Percentiles rank a stretch among this genome's conserved stretches.
These are phyloP conservation scores for Tolypocladium album DNA, from an alignment of 2,329 filamentous ascomycete species.

Conservation along the genomic window DNA sequence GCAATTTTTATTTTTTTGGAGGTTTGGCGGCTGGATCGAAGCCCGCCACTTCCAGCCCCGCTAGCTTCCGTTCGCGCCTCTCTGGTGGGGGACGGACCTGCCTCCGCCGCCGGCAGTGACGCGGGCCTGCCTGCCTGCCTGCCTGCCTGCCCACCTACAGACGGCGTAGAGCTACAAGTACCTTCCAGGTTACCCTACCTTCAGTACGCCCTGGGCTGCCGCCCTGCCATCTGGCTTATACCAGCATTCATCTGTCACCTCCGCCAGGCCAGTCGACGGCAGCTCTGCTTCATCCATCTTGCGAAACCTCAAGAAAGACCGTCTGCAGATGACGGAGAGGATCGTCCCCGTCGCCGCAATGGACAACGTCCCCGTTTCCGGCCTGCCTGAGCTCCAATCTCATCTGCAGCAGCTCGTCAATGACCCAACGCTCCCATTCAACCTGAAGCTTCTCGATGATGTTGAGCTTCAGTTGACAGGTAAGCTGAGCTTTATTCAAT, in stretches of 20 bases:
- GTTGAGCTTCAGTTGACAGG: conserved; percentile 49
- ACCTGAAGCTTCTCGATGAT: conserved; percentile 44
- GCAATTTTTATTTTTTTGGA: not conserved
- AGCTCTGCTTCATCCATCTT: not conserved
- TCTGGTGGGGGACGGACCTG: not conserved
- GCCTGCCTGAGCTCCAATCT: conserved; percentile 40
- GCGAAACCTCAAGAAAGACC: not conserved
- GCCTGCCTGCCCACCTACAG: no score
- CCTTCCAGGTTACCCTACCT: no score
- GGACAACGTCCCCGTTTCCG: conserved; percentile 34
- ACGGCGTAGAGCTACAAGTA: not conserved
- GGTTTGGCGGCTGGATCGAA: not conserved
- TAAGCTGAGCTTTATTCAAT: conserved; percentile 10
- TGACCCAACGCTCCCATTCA: conserved; percentile 29
- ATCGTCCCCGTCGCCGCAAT: conserved; percentile 26
- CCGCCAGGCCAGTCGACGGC: not conserved
- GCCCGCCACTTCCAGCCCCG: not conserved
- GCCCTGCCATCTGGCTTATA: not conserved
- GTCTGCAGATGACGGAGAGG: conserved; percentile 14
- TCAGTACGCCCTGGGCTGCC: not conserved
- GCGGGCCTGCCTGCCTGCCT: not conserved
- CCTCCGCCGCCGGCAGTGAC: not conserved
- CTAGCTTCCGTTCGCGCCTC: not conserved
- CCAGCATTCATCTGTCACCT: not conserved
- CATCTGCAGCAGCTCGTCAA: conserved; percentile 41